Conservation (phyloP, 2,329 filamentous ascomycete species). For the Microcyclospora tardicrescens region DNA sequence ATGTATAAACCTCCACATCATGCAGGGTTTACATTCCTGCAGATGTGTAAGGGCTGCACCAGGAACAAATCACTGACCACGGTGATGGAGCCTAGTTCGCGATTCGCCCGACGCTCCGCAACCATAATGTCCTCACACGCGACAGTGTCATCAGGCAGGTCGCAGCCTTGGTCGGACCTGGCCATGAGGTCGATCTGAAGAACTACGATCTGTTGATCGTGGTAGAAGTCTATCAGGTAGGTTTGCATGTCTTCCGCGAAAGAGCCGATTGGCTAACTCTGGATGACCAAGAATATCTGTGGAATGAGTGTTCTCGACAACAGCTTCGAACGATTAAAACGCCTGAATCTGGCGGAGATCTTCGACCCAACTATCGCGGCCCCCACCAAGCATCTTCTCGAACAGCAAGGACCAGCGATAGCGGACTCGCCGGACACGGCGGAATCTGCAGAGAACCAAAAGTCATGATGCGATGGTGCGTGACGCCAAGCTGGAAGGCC, state of each 20-base stretch:
- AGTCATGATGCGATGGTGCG: no score
- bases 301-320: constrained; percentile 68
- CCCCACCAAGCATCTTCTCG: no score
- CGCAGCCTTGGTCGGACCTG: constrained; percentile 49
- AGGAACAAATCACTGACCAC: no score
- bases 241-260: constrained; percentile 10
- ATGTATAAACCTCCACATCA: not conserved
- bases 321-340: constrained; percentile 61
- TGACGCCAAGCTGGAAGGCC: no score
- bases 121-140: constrained; percentile 55
- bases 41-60: no score
- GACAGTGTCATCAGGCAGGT: constrained; percentile 58
- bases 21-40: not conserved
- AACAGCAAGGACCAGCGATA: no score
- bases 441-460: no score
- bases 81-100: constrained; percentile 48
- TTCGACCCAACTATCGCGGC: constrained; percentile 36
- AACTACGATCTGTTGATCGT: constrained; percentile 67
- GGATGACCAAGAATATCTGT: constrained; percentile 47
- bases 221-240: constrained; percentile 68
- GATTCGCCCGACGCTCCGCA: constrained; percentile 67
- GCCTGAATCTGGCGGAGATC: constrained; percentile 66
- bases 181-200: constrained; percentile 65
- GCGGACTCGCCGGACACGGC: no score
- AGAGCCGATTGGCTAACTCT: constrained; percentile 1